phyloP scores from a whole-genome alignment of 2,329 filamentous ascomycete genomes.

The Hypomyces rosellus region DNA sequence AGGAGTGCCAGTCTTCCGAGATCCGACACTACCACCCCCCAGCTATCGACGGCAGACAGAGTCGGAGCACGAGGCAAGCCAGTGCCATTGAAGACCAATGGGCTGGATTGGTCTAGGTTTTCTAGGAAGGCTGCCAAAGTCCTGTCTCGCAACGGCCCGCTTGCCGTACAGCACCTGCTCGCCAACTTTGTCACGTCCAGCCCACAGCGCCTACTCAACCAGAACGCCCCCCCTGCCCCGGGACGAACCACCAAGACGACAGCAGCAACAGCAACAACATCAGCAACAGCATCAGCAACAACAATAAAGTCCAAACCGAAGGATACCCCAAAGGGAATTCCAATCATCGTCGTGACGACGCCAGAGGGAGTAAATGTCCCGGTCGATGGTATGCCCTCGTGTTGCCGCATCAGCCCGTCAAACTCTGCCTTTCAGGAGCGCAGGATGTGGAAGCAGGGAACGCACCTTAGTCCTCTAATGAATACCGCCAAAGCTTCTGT shows the following conservation, averaged over 20 bases:
- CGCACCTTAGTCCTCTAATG: not conserved
- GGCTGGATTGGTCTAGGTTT: not conserved
- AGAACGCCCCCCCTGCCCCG: not conserved
- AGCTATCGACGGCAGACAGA: too few species aligned
- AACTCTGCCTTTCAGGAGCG: not conserved
- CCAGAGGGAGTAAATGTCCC: constrained; percentile 1
- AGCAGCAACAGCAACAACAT: too few species aligned
- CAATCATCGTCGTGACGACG: constrained; percentile 11
- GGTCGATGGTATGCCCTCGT: not conserved
- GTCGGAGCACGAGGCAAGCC: too few species aligned
- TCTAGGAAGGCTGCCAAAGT: not conserved
- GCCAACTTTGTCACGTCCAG: not conserved
- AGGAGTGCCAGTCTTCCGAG: too few species aligned
- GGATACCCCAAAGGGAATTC: not conserved
- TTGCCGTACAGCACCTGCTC: not conserved
- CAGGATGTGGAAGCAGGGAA: not conserved
- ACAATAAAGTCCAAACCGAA: not conserved
- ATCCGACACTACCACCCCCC: too few species aligned
- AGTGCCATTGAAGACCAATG: not conserved
- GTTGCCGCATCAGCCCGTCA: not conserved
- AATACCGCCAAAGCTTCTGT: too few species aligned
- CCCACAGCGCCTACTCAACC: not conserved
- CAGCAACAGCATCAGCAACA: too few species aligned
- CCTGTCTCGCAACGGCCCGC: not conserved
- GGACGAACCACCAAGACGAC: too few species aligned